Percentiles rank a stretch among this genome's conserved stretches.
These are phyloP conservation scores for Ustilago sp. DNA, from an alignment of 1,284 basidiomycete genomes.

Conservation along the genomic window DNA sequence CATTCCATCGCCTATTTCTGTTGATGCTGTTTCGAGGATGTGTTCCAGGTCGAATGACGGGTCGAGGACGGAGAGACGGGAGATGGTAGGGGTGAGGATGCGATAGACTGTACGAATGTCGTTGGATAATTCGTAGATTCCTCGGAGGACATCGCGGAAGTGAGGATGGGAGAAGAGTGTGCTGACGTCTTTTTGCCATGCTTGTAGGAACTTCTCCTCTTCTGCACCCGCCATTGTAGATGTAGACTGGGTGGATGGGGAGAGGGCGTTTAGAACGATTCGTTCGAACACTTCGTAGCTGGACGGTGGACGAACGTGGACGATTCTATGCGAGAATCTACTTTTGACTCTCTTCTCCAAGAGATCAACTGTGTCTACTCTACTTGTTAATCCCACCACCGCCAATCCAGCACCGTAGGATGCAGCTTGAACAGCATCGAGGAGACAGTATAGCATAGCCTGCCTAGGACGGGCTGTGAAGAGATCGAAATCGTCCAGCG, in stretches of 20 bases:
- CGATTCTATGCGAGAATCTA: constrained; percentile 65
- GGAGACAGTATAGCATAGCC: constrained; percentile 66
- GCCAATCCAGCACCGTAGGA: constrained; percentile 62
- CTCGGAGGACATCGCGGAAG: constrained; percentile 37
- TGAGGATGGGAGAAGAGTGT: constrained; percentile 25
- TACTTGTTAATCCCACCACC: constrained; percentile 59
- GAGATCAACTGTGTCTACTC: constrained; percentile 62
- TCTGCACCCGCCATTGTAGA: not conserved
- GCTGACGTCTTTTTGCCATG: constrained; percentile 42
- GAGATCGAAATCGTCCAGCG: constrained; percentile 64
- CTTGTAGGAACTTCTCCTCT: constrained; percentile 1
- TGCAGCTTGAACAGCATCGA: constrained; percentile 67
- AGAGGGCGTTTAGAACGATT: constrained; percentile 47
- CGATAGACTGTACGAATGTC: constrained; percentile 53
- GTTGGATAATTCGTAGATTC: constrained; percentile 53
- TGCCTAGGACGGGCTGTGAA: constrained; percentile 61
- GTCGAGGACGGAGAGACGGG: constrained; percentile 2
- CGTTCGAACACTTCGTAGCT: constrained; percentile 37
- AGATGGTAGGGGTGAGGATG: constrained; percentile 27
- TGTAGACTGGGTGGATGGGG: not conserved
- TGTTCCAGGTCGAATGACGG: constrained; percentile 15
- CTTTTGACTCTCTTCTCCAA: constrained; percentile 68
- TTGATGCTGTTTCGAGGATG: constrained; percentile 23
- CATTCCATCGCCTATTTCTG: constrained; percentile 30
- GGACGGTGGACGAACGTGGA: constrained; percentile 57